Percentiles rank a stretch among this genome's conserved stretches.
Evolutionary conservation across 1,139 yeast species (phyloP).

Genomic region (Meyerozyma smithsonii): DNA sequence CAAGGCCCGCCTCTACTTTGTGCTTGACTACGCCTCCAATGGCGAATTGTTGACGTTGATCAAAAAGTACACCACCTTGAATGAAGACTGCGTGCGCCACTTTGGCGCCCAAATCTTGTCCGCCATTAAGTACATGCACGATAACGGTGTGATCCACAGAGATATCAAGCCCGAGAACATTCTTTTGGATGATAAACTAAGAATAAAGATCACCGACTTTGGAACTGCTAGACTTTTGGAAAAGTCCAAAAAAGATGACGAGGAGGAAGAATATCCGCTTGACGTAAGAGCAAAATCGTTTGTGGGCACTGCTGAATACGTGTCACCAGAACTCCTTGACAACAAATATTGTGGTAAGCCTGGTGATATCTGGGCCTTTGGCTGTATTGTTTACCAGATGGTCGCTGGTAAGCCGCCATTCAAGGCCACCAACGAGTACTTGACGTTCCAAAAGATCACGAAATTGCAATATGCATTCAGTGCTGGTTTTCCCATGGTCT

Average conservation of each 20-base stretch:
- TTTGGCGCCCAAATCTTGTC: constrained; percentile 61
- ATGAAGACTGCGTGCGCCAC: constrained; percentile 73
- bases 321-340: constrained; percentile 69
- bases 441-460: constrained; percentile 65
- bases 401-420: constrained; percentile 78
- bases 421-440: constrained; percentile 70
- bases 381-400: constrained; percentile 73
- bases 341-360: constrained; percentile 69
- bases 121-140: constrained; percentile 66
- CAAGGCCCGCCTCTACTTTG: constrained; percentile 81
- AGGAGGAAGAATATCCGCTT: constrained; percentile 37
- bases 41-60: constrained; percentile 85
- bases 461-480: constrained; percentile 64
- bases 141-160: constrained; percentile 73
- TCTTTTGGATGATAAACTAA: constrained; percentile 56
- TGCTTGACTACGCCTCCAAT: constrained; percentile 85
- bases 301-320: constrained; percentile 84
- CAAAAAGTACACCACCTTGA: constrained; percentile 71
- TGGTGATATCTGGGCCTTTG: constrained; percentile 79
- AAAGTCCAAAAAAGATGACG: constrained; percentile 36
- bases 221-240: constrained; percentile 70
- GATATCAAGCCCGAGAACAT: constrained; percentile 80
- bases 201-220: constrained; percentile 73
- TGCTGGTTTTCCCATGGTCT: constrained; percentile 43
- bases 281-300: constrained; percentile 61